These are phyloP conservation scores for Melanomma pulvis-pyrius DNA, from an alignment of 495 filamentous ascomycete genomes.

Conservation along the genomic window DNA sequence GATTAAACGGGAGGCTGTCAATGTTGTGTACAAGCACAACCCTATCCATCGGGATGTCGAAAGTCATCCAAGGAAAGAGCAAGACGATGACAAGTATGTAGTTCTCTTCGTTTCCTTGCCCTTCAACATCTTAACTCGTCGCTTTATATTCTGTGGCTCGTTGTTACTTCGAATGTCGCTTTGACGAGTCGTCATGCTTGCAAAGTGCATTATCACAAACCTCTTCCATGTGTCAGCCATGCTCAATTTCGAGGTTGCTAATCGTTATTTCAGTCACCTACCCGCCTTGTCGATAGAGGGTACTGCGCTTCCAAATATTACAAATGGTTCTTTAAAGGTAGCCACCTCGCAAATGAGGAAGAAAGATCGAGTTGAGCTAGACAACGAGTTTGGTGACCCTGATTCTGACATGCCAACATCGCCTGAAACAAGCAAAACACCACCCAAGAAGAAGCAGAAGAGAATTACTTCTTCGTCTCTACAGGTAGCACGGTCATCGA, in stretches of 20 bases:
- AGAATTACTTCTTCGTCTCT: neutral
- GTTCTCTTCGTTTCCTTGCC: too few species aligned
- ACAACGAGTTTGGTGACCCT: neutral
- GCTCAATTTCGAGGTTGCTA: neutral
- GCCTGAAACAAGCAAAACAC: slow-evolving; percentile 8
- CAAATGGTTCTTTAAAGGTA: slow-evolving; percentile 1
- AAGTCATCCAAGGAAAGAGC: neutral
- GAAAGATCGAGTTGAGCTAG: neutral
- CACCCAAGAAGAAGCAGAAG: slow-evolving; percentile 13
- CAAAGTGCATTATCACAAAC: too few species aligned
- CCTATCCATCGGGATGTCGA: slow-evolving; percentile 26
- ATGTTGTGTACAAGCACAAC: slow-evolving; percentile 34
- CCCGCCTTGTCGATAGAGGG: neutral
- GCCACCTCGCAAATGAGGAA: too few species aligned
- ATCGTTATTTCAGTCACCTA: neutral
- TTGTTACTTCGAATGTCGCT: too few species aligned
- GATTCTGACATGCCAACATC: slow-evolving; percentile 18
- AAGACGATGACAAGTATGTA: slow-evolving; percentile 1
- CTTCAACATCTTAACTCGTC: too few species aligned
- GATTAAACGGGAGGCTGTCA: slow-evolving; percentile 26
- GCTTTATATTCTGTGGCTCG: too few species aligned
- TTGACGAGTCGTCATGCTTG: too few species aligned
- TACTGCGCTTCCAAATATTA: neutral
- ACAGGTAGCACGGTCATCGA: slow-evolving; percentile 4
- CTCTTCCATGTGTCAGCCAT: too few species aligned